Base-by-base conservation (phyloP, 139 green algal species). In the Closterium sp. region DNA sequence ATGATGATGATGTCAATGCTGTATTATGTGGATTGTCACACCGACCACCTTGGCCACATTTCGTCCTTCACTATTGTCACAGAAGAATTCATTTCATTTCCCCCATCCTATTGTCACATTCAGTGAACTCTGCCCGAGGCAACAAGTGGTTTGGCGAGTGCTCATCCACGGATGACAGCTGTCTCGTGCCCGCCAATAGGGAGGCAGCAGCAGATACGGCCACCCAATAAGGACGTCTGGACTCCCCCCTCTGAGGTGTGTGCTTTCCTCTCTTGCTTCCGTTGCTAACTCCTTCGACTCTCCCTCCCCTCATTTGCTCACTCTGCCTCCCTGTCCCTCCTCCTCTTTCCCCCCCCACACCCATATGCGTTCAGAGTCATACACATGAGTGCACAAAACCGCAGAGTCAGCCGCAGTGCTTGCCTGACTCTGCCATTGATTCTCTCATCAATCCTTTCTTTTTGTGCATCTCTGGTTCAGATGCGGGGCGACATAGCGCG, bases 401-500 rank as follows among this genome's bases (percentile, higher is more conserved):
- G 16, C 64, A 16, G 64, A 28, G 64, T 83, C 64, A 83, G 64
- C 64, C 64, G 64, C 64, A 10, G 16, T 28, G 64, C 16, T 85
- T 85, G 81, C 81, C 81, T 31, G 16, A 19, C 28, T 31, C n/a
- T 85, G 81, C 16, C 81, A 85, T 19, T 31, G n/a, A 32, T 28
- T 7, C 16, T 7, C 81, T 85, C 81, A 19, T 85, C 16, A 3
- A 32, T 16, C n/a, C 28, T 19, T 5, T 66, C 7, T 85, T 9
- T 28, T 7, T 32, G n/a, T 85, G 81, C 81, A 85, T 32, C 10
- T 87, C n/a, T 43, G 31, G 31, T 38, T 2, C 90, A 93, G 91
- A 76, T 88, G 21, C 36, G 91, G 19, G 91, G 91, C 23, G 91
- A 93, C 87, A 93, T 93, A 88, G 91, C 91, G 21, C 91, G 91